Evolutionary conservation across 345 rosid genomes (phyloP).

Genomic region (Hevea brasiliensis): DNA sequence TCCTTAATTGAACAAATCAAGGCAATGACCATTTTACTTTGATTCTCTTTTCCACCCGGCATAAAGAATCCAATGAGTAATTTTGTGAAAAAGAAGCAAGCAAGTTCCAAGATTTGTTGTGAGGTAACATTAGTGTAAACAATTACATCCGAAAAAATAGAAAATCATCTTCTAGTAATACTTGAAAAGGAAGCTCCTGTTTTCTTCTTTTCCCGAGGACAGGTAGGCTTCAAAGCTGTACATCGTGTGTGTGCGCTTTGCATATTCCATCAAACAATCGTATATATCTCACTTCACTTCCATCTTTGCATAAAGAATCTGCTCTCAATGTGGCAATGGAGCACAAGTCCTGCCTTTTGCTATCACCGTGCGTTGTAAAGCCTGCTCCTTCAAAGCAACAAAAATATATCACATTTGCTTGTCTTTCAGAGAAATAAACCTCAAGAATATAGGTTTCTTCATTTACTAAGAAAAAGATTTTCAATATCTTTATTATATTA

Average conservation of each 20-base stretch:
- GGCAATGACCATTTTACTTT: not conserved
- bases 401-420: not conserved
- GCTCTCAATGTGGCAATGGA: not conserved
- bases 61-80: not conserved
- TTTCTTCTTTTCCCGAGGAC: not conserved
- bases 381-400: slow-evolving; percentile 5
- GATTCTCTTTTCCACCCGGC: not conserved
- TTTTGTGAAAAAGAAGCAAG: not conserved
- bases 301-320: not conserved
- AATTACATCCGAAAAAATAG: not conserved
- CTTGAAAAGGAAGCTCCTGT: not conserved
- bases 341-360: not conserved
- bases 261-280: not conserved
- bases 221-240: not conserved
- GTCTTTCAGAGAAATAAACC: not conserved
- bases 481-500: no score
- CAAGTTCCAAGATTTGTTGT: not conserved
- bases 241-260: not conserved
- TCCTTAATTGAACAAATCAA: not conserved
- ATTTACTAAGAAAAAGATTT: not conserved
- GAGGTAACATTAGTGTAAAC: not conserved
- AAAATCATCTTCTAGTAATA: not conserved
- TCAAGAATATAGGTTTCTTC: not conserved
- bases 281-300: not conserved
- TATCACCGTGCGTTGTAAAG: not conserved